A percentile compares a stretch with the other conserved stretches of the same genome.
phyloP scores from a whole-genome alignment of 805 yeast species.

The Zygotorulaspora florentina region DNA sequence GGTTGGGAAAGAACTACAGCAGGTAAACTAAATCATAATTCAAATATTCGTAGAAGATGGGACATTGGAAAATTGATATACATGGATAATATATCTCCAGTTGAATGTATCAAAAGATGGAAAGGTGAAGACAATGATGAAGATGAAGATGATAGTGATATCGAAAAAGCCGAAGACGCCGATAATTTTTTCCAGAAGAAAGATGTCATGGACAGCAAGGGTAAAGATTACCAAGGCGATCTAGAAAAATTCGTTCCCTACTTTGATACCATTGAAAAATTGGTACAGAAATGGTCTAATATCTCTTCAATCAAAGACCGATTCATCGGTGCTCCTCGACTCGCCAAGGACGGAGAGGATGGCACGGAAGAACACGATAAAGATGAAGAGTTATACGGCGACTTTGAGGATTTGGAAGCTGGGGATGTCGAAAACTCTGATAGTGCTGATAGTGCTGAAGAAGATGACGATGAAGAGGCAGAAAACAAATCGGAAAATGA shows the following conservation, averaged over 20 bases:
- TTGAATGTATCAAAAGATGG: conserved; percentile 71
- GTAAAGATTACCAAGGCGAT: conserved; percentile 21
- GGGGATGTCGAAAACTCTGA: conserved; percentile 18
- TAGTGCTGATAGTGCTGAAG: conserved; percentile 16
- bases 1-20: conserved; percentile 48
- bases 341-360: conserved; percentile 29
- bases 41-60: conserved; percentile 53
- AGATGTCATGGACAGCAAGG: conserved; percentile 27
- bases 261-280: conserved; percentile 32
- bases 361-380: conserved; percentile 36
- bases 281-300: conserved; percentile 32
- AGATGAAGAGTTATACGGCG: conserved; percentile 51
- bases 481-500: conserved; percentile 19
- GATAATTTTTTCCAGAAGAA: conserved; percentile 58
- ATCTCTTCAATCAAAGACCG: conserved; percentile 29
- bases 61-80: conserved; percentile 79
- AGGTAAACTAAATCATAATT: conserved; percentile 50
- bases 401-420: conserved; percentile 51
- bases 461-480: conserved; percentile 12
- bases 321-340: conserved; percentile 30
- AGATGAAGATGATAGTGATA: conserved; percentile 41
- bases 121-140: conserved; percentile 47
- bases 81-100: conserved; percentile 70
- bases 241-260: conserved; percentile 34
- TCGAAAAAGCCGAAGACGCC: conserved; percentile 33